Conservation (phyloP, 345 rosid genomes). For the Lumnitzera littorea region DNA sequence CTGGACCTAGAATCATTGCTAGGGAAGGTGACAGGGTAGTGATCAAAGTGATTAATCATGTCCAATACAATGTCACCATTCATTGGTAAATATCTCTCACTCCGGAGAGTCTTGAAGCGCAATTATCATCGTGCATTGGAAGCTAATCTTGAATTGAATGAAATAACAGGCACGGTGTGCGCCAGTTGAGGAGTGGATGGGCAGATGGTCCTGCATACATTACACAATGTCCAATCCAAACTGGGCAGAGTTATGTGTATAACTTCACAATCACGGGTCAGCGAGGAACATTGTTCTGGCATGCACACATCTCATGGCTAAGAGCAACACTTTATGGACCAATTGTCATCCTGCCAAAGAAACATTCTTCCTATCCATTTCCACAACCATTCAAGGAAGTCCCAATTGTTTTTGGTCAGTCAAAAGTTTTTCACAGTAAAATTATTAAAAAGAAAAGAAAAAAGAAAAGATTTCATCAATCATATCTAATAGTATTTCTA, state of each 20-base stretch:
- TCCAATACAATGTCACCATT: constrained; percentile 51
- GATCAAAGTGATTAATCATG: constrained; percentile 63
- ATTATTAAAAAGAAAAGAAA: no score
- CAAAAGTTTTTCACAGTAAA: not conserved
- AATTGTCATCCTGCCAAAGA: constrained; percentile 42
- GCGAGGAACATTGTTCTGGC: constrained; percentile 53
- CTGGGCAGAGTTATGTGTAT: constrained; percentile 34
- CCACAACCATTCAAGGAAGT: constrained; percentile 38
- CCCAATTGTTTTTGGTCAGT: constrained; percentile 39
- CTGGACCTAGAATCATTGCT: constrained; percentile 60
- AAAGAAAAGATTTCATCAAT: no score
- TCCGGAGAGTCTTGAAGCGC: no score
- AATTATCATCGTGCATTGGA: no score
- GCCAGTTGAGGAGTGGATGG: constrained; percentile 48
- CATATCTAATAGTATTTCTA: no score
- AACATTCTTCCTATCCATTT: constrained; percentile 35
- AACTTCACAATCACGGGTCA: constrained; percentile 44
- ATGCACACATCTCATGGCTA: constrained; percentile 49
- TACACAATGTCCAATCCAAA: constrained; percentile 49
- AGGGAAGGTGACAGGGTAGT: constrained; percentile 68
- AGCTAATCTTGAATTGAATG: not conserved
- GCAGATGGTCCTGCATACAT: constrained; percentile 54
- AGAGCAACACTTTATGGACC: constrained; percentile 39
- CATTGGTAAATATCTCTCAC: constrained; percentile 42
- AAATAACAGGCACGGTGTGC: constrained; percentile 32